Conservation (phyloP, 306 rosid species). For the Fragaria nilgerrensis region DNA sequence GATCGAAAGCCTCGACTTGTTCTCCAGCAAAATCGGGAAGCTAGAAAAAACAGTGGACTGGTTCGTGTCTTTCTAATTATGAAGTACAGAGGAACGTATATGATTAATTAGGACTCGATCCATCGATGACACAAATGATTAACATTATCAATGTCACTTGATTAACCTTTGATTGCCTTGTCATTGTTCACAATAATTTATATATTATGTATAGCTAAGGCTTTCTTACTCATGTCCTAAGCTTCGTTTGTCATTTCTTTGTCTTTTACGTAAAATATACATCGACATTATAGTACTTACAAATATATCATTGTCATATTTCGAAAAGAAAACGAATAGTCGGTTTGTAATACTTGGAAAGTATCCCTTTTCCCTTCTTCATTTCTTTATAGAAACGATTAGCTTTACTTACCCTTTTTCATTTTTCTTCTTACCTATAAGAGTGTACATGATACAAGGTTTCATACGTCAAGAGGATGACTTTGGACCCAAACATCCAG, state of each 20-base stretch:
- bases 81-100: neutral
- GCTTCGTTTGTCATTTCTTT: neutral
- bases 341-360: conserved; percentile 5
- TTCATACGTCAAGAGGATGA: conserved; percentile 4
- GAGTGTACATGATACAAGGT: neutral
- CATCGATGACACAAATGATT: neutral
- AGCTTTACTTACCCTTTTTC: neutral
- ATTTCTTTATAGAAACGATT: neutral
- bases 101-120: neutral
- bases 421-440: neutral
- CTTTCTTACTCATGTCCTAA: neutral
- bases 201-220: neutral
- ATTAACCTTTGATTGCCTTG: neutral
- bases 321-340: neutral
- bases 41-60: neutral
- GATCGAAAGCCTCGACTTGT: conserved; percentile 26
- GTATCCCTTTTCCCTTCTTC: neutral
- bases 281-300: neutral
- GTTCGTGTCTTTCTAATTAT: neutral
- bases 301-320: conserved; percentile 8
- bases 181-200: neutral
- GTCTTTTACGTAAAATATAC: neutral
- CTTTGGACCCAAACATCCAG: neutral
- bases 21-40: conserved; percentile 31
- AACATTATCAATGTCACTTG: neutral